phyloP scores from a whole-genome alignment of 352 stramenopile species.

The Thraustochytrium striatum region DNA sequence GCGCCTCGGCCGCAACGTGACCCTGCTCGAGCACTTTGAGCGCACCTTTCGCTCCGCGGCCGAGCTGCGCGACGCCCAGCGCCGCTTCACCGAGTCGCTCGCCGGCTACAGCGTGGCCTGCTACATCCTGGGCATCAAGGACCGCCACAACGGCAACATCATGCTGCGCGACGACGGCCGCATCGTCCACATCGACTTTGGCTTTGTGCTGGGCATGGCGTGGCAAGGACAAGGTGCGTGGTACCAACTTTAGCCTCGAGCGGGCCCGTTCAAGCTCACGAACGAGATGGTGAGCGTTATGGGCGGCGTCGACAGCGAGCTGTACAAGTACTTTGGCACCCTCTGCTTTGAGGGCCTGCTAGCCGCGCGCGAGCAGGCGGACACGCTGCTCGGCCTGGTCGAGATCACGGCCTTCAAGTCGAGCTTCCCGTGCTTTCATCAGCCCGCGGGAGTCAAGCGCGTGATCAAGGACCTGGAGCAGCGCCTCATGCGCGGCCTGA shows the following conservation, averaged over 20 bases:
- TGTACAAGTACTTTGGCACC: conserved; percentile 53
- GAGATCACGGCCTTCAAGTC: conserved; percentile 34
- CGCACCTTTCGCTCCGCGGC: conserved; percentile 74
- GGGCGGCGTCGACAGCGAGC: conserved; percentile 69
- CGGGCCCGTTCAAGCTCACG: conserved; percentile 98
- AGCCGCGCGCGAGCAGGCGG: neutral
- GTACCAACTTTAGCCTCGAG: conserved; percentile 91
- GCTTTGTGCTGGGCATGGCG: conserved; percentile 96
- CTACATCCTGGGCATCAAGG: conserved; percentile 98
- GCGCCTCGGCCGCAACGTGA: conserved; percentile 75
- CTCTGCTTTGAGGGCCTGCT: conserved; percentile 20
- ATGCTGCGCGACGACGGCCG: conserved; percentile 96
- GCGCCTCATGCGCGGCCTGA: conserved; percentile 5
- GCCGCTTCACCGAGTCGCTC: conserved; percentile 93
- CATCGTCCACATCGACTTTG: conserved; percentile 99
- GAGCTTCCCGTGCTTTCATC: conserved; percentile 3
- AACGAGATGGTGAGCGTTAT: conserved; percentile 97
- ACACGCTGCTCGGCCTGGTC: conserved; percentile 1
- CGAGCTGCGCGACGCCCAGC: conserved; percentile 79
- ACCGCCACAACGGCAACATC: conserved; percentile 99
- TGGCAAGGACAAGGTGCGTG: conserved; percentile 65
- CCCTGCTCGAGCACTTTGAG: conserved; percentile 81
- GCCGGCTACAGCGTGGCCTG: conserved; percentile 94
- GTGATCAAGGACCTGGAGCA: conserved; percentile 4
- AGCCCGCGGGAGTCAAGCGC: conserved; percentile 27